These are phyloP conservation scores for Plantago coronopus DNA, from an alignment of 305 asterid species.

Conservation along the genomic window DNA sequence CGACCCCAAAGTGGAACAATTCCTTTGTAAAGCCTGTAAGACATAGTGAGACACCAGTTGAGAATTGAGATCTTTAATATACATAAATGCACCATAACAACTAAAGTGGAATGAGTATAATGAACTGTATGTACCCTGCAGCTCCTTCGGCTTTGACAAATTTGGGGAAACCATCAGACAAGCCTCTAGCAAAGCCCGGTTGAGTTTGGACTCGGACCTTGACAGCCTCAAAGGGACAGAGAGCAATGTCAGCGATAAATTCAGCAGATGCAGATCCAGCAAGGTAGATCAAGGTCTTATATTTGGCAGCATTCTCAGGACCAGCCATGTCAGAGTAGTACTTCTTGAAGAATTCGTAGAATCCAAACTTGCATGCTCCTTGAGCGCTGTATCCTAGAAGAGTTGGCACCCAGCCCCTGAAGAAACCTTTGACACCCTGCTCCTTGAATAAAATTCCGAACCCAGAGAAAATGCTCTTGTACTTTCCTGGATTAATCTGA, in stretches of 20 bases:
- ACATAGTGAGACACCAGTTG: background rate
- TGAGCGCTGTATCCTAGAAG: constrained; percentile 74
- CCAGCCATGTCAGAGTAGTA: constrained; percentile 74
- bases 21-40: constrained; percentile 76
- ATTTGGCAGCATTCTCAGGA: constrained; percentile 63
- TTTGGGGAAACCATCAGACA: constrained; percentile 85
- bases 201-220: constrained; percentile 90
- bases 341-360: constrained; percentile 75
- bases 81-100: background rate
- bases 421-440: constrained; percentile 66
- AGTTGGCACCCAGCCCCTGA: constrained; percentile 78
- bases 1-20: constrained; percentile 93
- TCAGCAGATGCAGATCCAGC: constrained; percentile 94
- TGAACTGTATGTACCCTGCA: constrained; percentile 38
- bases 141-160: constrained; percentile 60
- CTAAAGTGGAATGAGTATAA: background rate
- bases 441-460: constrained; percentile 59
- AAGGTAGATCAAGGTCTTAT: constrained; percentile 72
- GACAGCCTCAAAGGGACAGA: constrained; percentile 83
- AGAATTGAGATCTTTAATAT: background rate
- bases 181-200: constrained; percentile 76
- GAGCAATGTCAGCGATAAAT: constrained; percentile 65
- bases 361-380: constrained; percentile 72
- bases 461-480: constrained; percentile 65
- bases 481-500: constrained; percentile 70